Evolutionary conservation across 208 protist genomes (phyloP).

Genomic region (Kentomonas sorsogonicus): DNA sequence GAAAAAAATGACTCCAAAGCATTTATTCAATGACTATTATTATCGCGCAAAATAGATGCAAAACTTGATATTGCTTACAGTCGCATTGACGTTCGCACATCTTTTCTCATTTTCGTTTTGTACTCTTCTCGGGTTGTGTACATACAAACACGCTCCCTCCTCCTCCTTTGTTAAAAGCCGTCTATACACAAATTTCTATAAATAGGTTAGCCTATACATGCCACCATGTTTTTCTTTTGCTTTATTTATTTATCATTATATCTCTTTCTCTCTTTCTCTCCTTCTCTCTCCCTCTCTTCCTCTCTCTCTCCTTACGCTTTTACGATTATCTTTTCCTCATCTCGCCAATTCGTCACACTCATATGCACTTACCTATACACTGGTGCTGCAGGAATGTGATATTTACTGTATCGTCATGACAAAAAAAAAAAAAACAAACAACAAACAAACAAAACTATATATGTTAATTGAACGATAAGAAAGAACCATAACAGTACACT

Average conservation of each 20-base stretch:
- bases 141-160: too few species aligned
- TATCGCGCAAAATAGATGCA: background rate
- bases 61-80: background rate
- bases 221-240: conserved; percentile 2
- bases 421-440: conserved; percentile 3
- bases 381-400: too few species aligned
- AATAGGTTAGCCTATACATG: too few species aligned
- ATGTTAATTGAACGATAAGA: too few species aligned
- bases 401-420: background rate
- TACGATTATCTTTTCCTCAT: conserved; percentile 2
- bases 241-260: conserved; percentile 7
- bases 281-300: background rate
- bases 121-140: background rate
- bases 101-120: background rate
- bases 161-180: too few species aligned
- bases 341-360: too few species aligned
- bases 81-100: background rate
- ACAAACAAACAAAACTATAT: too few species aligned
- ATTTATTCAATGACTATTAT: conserved; percentile 4
- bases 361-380: too few species aligned
- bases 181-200: too few species aligned
- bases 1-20: too few species aligned
- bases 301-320: conserved; percentile 1
- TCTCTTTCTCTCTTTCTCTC: background rate
- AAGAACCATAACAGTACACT: too few species aligned